Conservation (phyloP, 768 basidiomycete genomes). For the Mycena kentingensis region DNA sequence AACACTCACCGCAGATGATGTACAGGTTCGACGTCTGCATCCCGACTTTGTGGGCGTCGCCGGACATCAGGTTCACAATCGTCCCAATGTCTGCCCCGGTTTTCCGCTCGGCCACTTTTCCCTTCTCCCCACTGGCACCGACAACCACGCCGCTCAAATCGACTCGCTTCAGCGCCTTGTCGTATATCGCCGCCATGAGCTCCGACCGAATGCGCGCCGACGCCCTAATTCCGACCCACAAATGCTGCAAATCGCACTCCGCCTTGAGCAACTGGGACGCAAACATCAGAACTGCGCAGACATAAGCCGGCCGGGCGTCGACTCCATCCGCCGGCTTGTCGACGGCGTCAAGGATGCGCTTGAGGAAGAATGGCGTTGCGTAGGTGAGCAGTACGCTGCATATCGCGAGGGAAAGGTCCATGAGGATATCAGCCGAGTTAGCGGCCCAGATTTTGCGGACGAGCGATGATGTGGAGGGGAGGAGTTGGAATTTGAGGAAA, state of each 20-base stretch:
- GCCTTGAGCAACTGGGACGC: constrained; percentile 59
- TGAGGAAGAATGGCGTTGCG: constrained; percentile 81
- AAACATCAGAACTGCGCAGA: constrained; percentile 82
- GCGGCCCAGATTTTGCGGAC: constrained; percentile 45
- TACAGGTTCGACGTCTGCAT: too few species aligned
- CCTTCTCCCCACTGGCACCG: too few species aligned
- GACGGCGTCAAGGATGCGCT: constrained; percentile 41
- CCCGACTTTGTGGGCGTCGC: too few species aligned
- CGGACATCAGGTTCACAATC: too few species aligned
- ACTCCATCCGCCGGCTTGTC: constrained; percentile 43
- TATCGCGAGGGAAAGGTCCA: constrained; percentile 71
- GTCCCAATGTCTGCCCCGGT: too few species aligned
- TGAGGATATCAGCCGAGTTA: constrained; percentile 49
- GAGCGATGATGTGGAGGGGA: constrained; percentile 31
- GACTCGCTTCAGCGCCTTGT: background rate
- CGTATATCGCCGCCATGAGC: too few species aligned
- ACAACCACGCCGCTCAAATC: too few species aligned
- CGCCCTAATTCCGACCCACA: background rate
- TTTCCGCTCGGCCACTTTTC: too few species aligned
- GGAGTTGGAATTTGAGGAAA: constrained; percentile 49
- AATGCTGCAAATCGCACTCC: constrained; percentile 15
- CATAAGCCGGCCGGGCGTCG: constrained; percentile 62
- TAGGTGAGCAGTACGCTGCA: constrained; percentile 76
- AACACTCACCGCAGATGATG: too few species aligned
- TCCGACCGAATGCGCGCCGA: background rate